phyloP scores from a whole-genome alignment of 768 basidiomycete genomes.

The Amanita molliuscula region DNA sequence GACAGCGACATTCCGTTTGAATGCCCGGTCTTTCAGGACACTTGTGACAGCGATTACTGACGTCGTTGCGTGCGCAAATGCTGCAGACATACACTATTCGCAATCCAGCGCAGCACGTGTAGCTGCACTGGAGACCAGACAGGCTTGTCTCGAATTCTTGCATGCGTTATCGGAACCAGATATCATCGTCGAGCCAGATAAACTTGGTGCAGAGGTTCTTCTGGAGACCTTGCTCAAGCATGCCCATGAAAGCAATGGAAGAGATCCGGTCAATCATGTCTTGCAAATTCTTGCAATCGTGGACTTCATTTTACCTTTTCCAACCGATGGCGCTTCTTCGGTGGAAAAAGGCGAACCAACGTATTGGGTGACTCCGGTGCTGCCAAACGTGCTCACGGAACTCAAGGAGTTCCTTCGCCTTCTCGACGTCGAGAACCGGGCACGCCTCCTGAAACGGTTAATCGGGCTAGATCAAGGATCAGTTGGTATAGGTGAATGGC shows the following conservation, averaged over 20 bases:
- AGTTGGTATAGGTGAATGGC: conserved; percentile 57
- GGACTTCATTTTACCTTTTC: conserved; percentile 43
- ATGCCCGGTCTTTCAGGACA: conserved; percentile 36
- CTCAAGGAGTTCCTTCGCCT: conserved; percentile 43
- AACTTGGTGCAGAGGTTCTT: conserved; percentile 37
- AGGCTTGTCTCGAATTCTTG: conserved; percentile 42
- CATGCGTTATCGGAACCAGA: conserved; percentile 26
- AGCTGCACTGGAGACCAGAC: conserved; percentile 34
- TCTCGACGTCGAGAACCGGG: conserved; percentile 45
- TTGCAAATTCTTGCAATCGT: conserved; percentile 47
- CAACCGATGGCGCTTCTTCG: conserved; percentile 1
- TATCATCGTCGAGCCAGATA: conserved; percentile 22
- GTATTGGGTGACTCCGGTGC: conserved; percentile 40
- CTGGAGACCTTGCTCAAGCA: conserved; percentile 48
- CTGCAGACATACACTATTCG: conserved; percentile 30
- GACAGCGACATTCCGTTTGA: conserved; percentile 34
- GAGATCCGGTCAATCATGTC: conserved; percentile 50
- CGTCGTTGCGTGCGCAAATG: conserved; percentile 44
- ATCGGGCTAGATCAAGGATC: conserved; percentile 45
- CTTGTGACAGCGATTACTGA: conserved; percentile 38
- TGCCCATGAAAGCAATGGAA: conserved; percentile 23
- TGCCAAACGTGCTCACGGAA: conserved; percentile 49
- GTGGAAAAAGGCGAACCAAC: conserved; percentile 14
- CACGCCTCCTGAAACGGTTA: conserved; percentile 43
- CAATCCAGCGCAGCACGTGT: conserved; percentile 25